Evolutionary conservation across 331 rosid species (phyloP).

Genomic region (Prunus yedoensis): DNA sequence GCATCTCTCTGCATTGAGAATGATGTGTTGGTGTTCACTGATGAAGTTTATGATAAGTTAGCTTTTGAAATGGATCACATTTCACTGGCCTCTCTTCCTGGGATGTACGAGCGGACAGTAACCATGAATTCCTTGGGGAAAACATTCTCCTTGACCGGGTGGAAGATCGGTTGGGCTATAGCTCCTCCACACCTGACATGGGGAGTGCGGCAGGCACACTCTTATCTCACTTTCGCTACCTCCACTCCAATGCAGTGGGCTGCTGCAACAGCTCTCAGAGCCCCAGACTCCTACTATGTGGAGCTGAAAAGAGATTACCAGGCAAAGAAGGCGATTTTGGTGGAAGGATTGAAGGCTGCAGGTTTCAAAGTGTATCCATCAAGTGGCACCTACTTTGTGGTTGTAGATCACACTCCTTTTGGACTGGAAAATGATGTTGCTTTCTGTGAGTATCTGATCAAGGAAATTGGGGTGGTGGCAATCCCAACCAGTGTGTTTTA

Average conservation of each 20-base stretch:
- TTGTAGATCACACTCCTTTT: constrained; percentile 92
- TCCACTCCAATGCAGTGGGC: constrained; percentile 92
- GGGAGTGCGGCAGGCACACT: constrained; percentile 79
- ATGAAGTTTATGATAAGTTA: constrained; percentile 91
- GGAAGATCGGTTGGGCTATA: constrained; percentile 97
- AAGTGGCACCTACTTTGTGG: constrained; percentile 81
- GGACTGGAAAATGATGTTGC: constrained; percentile 76
- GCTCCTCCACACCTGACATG: constrained; percentile 85
- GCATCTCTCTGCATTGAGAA: constrained; percentile 91
- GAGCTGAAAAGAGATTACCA: constrained; percentile 73
- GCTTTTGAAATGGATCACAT: constrained; percentile 94
- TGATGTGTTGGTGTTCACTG: constrained; percentile 72
- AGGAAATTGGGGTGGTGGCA: constrained; percentile 95
- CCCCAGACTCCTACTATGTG: constrained; percentile 71
- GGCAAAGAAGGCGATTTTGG: constrained; percentile 78
- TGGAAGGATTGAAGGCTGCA: constrained; percentile 74
- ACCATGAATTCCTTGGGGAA: constrained; percentile 90
- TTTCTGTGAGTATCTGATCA: constrained; percentile 84
- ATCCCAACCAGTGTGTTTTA: constrained; percentile 92
- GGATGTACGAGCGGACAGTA: constrained; percentile 86
- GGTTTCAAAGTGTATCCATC: constrained; percentile 88
- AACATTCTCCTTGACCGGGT: constrained; percentile 91
- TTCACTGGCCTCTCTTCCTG: constrained; percentile 80
- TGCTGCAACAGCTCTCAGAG: constrained; percentile 77
- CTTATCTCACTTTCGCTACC: constrained; percentile 76